Evolutionary conservation across 2,329 filamentous ascomycete species (phyloP).

Genomic region (Decorospora gaudefroyi): DNA sequence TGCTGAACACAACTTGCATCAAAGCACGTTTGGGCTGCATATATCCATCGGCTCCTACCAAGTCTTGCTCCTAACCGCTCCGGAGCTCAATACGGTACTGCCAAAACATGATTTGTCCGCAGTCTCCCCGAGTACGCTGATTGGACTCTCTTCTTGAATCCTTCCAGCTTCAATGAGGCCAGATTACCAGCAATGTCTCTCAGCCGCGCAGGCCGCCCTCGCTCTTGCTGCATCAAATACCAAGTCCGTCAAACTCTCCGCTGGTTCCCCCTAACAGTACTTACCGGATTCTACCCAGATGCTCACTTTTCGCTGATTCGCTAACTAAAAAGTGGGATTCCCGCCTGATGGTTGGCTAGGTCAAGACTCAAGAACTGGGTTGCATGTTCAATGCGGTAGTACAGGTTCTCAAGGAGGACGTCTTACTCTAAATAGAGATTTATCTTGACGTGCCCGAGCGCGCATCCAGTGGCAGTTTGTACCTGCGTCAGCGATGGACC

Average conservation of each 20-base stretch:
- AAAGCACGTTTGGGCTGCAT: constrained; percentile 39
- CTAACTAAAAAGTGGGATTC: no score
- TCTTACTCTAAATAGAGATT: no score
- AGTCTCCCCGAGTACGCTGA: constrained; percentile 12
- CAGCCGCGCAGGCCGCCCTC: constrained; percentile 15
- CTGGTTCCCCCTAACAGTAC: constrained; percentile 13
- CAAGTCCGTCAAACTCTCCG: constrained; percentile 5
- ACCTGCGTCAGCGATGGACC: constrained; percentile 38
- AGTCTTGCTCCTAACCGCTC: constrained; percentile 33
- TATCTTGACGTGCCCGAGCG: constrained; percentile 1
- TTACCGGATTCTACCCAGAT: no score
- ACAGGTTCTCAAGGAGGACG: no score
- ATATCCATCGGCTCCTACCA: constrained; percentile 24
- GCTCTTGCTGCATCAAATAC: constrained; percentile 15
- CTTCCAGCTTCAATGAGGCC: no score
- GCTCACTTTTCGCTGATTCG: no score
- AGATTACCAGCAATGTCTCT: constrained; percentile 6
- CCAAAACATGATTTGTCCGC: constrained; percentile 19
- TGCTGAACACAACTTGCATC: constrained; percentile 36
- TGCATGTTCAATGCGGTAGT: no score
- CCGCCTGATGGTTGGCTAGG: no score
- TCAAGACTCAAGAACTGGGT: no score
- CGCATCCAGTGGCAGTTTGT: constrained; percentile 18
- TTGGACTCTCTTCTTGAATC: constrained; percentile 7
- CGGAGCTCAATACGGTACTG: constrained; percentile 23